phyloP scores from a whole-genome alignment of 2,329 filamentous ascomycete genomes.

The Fusarium abutilonis region DNA sequence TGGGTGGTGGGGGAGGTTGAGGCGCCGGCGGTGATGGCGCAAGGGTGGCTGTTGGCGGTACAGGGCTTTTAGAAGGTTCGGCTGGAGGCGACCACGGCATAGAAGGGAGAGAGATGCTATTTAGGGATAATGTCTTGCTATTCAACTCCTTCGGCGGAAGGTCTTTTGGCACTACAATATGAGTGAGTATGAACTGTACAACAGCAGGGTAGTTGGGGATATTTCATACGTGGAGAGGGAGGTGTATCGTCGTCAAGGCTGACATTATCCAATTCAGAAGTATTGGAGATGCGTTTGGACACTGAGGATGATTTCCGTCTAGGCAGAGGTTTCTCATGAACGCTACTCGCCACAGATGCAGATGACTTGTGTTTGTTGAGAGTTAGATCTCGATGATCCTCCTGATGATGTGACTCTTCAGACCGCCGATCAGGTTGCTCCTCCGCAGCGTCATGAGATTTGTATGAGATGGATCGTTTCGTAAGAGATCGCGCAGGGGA shows the following conservation, averaged over 20 bases:
- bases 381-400: conserved; percentile 20
- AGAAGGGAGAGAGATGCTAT: conserved; percentile 77
- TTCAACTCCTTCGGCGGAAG: conserved; percentile 52
- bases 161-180: conserved; percentile 45
- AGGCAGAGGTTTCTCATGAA: conserved; percentile 28
- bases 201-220: background rate
- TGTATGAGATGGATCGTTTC: conserved; percentile 54
- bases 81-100: conserved; percentile 76
- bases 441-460: conserved; percentile 40
- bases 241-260: conserved; percentile 67
- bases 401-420: conserved; percentile 18
- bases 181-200: conserved; percentile 31
- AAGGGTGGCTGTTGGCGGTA: conserved; percentile 48
- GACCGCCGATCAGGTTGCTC: conserved; percentile 24
- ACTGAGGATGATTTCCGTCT: conserved; percentile 52
- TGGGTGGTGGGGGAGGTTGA: conserved; percentile 51
- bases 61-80: conserved; percentile 58
- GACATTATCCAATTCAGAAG: conserved; percentile 67
- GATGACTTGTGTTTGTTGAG: conserved; percentile 30
- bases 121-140: conserved; percentile 68
- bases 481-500: conserved; percentile 72
- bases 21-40: conserved; percentile 48
- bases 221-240: conserved; percentile 47
- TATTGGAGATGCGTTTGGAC: conserved; percentile 58
- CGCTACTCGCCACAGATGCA: conserved; percentile 28